Evolutionary conservation across 495 filamentous ascomycete species (phyloP).

Genomic region (Trichoderma asperelloides): DNA sequence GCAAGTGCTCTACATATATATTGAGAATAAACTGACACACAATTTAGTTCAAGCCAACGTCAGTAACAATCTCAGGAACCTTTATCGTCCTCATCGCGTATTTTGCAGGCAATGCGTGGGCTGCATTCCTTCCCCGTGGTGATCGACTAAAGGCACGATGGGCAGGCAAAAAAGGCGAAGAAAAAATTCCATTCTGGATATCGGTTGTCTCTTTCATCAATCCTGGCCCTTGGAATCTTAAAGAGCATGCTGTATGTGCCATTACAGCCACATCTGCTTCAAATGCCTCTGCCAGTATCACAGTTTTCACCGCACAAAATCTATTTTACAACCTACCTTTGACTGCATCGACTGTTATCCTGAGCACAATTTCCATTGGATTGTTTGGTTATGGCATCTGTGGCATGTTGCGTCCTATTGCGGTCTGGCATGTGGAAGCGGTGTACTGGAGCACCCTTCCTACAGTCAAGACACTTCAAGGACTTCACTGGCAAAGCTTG

Average conservation of each 20-base stretch:
- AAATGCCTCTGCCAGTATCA: slow-evolving; percentile 18
- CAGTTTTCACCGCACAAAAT: slow-evolving; percentile 16
- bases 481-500: slow-evolving; percentile 18
- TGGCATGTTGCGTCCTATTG: slow-evolving; percentile 25
- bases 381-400: slow-evolving; percentile 31
- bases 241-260: slow-evolving; percentile 27
- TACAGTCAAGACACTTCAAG: slow-evolving; percentile 16
- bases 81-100: slow-evolving; percentile 25
- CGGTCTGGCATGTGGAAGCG: slow-evolving; percentile 32
- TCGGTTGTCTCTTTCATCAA: slow-evolving; percentile 18
- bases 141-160: slow-evolving; percentile 19
- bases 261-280: slow-evolving; percentile 14
- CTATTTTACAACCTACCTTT: slow-evolving; percentile 17
- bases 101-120: slow-evolving; percentile 28
- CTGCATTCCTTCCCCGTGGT: slow-evolving; percentile 31
- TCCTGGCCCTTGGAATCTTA: slow-evolving; percentile 28
- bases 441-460: slow-evolving; percentile 19
- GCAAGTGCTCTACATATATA: not conserved
- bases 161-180: slow-evolving; percentile 12
- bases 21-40: not conserved
- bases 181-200: slow-evolving; percentile 14
- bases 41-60: slow-evolving; percentile 11
- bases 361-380: slow-evolving; percentile 28
- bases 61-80: not conserved
- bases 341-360: slow-evolving; percentile 14